Conservation (phyloP, 2,329 filamentous ascomycete genomes). For the Ascochyta rabiei region DNA sequence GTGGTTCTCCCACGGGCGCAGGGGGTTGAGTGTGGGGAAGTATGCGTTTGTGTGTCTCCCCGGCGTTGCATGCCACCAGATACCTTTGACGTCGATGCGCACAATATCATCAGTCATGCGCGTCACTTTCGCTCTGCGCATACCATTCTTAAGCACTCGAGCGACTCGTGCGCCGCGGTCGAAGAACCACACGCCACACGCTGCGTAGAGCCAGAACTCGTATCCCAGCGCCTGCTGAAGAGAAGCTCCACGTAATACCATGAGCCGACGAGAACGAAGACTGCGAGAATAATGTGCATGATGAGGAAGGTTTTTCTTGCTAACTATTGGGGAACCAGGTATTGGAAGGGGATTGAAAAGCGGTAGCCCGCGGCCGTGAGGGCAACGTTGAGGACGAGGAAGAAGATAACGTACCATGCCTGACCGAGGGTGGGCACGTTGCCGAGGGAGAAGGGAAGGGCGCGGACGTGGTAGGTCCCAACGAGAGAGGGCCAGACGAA, state of each 20-base stretch:
- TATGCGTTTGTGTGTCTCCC: constrained; percentile 53
- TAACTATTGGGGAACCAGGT: constrained; percentile 46
- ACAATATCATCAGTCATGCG: constrained; percentile 39
- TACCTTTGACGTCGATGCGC: constrained; percentile 51
- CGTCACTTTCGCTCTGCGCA: constrained; percentile 47
- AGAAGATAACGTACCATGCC: constrained; percentile 51
- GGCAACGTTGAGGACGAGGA: constrained; percentile 28
- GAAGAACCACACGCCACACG: constrained; percentile 54
- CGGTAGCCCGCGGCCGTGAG: constrained; percentile 30
- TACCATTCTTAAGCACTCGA: constrained; percentile 49
- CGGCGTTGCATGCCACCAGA: constrained; percentile 43
- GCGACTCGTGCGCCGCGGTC: constrained; percentile 53
- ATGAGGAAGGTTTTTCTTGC: constrained; percentile 45
- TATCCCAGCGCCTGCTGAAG: constrained; percentile 43
- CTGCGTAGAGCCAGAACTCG: constrained; percentile 55
- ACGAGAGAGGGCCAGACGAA: constrained; percentile 24
- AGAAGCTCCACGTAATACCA: constrained; percentile 48
- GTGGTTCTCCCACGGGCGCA: constrained; percentile 59
- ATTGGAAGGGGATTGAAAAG: constrained; percentile 40
- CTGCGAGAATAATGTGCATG: constrained; percentile 38
- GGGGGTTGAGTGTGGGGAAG: constrained; percentile 54
- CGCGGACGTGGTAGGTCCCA: constrained; percentile 21
- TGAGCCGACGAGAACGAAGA: constrained; percentile 41
- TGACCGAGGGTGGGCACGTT: constrained; percentile 55
- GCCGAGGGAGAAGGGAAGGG: constrained; percentile 21